phyloP scores from a whole-genome alignment of 352 stramenopile species.

The Globisporangium spiculum region DNA sequence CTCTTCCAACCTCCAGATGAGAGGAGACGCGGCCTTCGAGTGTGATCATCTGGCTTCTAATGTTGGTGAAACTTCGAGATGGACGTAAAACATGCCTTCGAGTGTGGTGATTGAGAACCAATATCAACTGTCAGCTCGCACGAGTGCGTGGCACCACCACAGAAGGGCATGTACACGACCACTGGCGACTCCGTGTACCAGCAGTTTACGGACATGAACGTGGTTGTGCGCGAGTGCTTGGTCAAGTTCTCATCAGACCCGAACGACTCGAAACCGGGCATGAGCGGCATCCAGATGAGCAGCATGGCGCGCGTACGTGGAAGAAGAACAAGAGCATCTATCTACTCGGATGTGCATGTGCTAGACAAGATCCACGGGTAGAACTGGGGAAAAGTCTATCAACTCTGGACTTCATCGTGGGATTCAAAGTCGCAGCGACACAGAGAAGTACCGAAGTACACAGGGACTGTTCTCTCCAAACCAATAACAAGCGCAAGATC shows the following conservation, averaged over 20 bases:
- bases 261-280: background rate
- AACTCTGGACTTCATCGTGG: background rate
- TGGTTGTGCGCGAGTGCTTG: background rate
- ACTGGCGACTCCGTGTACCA: background rate
- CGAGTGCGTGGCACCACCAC: background rate
- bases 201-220: background rate
- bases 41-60: background rate
- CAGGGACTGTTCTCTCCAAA: background rate
- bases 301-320: background rate
- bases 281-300: background rate
- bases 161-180: background rate
- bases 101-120: background rate
- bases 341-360: background rate
- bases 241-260: background rate
- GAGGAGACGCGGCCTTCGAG: background rate
- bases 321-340: background rate
- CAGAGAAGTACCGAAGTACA: background rate
- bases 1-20: background rate
- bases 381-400: background rate
- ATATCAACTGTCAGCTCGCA: background rate
- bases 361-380: background rate
- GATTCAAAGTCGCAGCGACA: background rate
- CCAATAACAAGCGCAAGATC: background rate
- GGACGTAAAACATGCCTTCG: background rate
- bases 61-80: background rate